Conservation (phyloP, 805 yeast genomes). For the Dipodascus geniculatus region DNA sequence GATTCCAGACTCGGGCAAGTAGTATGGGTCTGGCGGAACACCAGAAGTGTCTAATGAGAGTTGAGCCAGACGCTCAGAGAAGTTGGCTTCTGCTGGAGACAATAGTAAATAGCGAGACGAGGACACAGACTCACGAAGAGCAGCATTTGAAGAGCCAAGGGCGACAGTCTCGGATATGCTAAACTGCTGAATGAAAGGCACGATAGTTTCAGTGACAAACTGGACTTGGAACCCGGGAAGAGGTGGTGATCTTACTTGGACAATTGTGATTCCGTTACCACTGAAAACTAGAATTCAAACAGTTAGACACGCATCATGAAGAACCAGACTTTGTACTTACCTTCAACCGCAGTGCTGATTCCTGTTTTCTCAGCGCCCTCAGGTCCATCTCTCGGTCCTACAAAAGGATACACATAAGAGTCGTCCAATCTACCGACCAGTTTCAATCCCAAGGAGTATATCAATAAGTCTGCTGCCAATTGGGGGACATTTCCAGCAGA, state of each 20-base stretch:
- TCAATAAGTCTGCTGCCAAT: conserved; percentile 57
- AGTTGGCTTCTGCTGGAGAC: conserved; percentile 7
- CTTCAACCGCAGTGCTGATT: conserved; percentile 53
- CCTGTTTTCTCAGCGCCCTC: conserved; percentile 23
- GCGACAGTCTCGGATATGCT: conserved; percentile 39
- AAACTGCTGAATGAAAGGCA: conserved; percentile 35
- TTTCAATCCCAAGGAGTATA: conserved; percentile 46
- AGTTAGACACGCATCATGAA: conserved; percentile 3
- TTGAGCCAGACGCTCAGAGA: conserved; percentile 7
- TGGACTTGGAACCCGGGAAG: conserved; percentile 46
- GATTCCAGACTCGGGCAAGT: conserved; percentile 26
- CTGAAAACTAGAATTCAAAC: conserved; percentile 14
- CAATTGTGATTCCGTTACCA: conserved; percentile 34
- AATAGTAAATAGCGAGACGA: not conserved
- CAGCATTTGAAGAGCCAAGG: conserved; percentile 66
- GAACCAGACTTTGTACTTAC: conserved; percentile 30
- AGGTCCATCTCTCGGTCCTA: conserved; percentile 58
- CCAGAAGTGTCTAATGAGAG: conserved; percentile 6
- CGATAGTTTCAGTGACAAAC: conserved; percentile 40
- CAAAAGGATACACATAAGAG: conserved; percentile 62
- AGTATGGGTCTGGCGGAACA: conserved; percentile 9
- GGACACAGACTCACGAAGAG: conserved; percentile 23
- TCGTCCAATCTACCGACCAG: conserved; percentile 49
- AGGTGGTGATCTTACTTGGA: conserved; percentile 79
- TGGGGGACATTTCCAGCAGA: conserved; percentile 90